A percentile compares a stretch with the other conserved stretches of the same genome.
phyloP scores from a whole-genome alignment of 2,329 filamentous ascomycete genomes.

The Domatiomyces globalis region DNA sequence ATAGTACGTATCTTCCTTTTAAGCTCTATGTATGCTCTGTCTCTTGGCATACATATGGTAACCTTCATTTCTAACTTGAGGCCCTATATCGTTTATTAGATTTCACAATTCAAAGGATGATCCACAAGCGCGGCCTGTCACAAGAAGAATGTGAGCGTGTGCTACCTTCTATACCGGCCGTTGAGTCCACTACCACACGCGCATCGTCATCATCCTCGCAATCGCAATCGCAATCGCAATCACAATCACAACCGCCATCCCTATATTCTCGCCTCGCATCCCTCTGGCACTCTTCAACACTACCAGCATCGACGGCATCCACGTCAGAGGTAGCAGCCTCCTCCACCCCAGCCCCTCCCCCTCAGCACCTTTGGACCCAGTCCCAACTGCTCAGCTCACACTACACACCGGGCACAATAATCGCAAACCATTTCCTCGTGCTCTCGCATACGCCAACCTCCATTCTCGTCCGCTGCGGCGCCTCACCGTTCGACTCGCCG shows the following conservation, averaged over 20 bases:
- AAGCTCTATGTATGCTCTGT: not conserved
- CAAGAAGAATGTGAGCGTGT: not conserved
- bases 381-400: constrained; percentile 40
- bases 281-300: not conserved
- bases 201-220: not conserved
- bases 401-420: constrained; percentile 49
- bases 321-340: constrained; percentile 26
- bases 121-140: constrained; percentile 9
- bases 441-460: constrained; percentile 46
- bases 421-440: constrained; percentile 61
- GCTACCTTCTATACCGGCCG: not conserved
- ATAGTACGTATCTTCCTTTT: constrained; percentile 1
- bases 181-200: not conserved
- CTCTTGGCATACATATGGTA: too few relatives aligned
- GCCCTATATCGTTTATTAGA: constrained; percentile 21
- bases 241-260: constrained; percentile 19
- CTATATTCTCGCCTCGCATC: not conserved
- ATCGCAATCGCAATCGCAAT: constrained; percentile 5
- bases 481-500: constrained; percentile 41
- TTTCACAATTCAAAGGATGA: constrained; percentile 26
- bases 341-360: constrained; percentile 3
- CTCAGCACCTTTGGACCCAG: constrained; percentile 47
- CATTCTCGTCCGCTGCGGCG: constrained; percentile 53
- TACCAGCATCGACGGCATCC: not conserved
- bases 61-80: not conserved